These are phyloP conservation scores for Coemansia sp. DNA, from an alignment of 371 early-diverging fungal species.

Conservation along the genomic window DNA sequence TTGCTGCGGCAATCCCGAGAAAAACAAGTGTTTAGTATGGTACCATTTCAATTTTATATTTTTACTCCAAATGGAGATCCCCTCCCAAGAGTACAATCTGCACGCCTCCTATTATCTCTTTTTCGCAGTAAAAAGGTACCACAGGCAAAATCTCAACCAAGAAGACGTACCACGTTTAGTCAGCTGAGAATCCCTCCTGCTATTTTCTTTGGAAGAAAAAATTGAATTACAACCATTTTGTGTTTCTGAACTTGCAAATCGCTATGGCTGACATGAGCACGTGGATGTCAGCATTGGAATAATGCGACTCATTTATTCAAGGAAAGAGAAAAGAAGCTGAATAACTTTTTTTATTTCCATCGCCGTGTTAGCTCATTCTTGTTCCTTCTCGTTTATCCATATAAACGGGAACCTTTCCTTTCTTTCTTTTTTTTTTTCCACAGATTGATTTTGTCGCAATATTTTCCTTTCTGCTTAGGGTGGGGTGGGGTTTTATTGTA, in stretches of 20 bases:
- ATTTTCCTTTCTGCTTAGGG: background rate
- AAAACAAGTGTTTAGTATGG: too few species aligned
- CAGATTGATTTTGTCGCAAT: background rate
- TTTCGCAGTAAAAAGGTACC: too few species aligned
- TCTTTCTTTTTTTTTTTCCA: background rate
- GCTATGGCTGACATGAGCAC: constrained; percentile 5
- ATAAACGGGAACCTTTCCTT: background rate
- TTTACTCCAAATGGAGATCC: too few species aligned
- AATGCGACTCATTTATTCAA: too few species aligned
- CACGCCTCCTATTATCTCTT: too few species aligned
- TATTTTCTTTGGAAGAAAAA: background rate
- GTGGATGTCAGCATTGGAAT: constrained; percentile 7
- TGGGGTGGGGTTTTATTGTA: background rate
- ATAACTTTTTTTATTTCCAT: background rate
- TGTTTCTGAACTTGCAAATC: constrained; percentile 1
- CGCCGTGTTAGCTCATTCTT: background rate
- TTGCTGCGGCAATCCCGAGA: background rate
- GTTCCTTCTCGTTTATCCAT: constrained; percentile 1
- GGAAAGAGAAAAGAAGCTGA: background rate
- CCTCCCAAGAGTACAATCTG: too few species aligned
- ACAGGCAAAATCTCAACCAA: too few species aligned
- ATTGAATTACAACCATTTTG: background rate
- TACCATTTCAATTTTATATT: too few species aligned
- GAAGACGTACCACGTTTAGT: too few species aligned
- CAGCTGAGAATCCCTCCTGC: too few species aligned